phyloP scores from a whole-genome alignment of 345 rosid species.

The Leavenworthia alabamica region DNA sequence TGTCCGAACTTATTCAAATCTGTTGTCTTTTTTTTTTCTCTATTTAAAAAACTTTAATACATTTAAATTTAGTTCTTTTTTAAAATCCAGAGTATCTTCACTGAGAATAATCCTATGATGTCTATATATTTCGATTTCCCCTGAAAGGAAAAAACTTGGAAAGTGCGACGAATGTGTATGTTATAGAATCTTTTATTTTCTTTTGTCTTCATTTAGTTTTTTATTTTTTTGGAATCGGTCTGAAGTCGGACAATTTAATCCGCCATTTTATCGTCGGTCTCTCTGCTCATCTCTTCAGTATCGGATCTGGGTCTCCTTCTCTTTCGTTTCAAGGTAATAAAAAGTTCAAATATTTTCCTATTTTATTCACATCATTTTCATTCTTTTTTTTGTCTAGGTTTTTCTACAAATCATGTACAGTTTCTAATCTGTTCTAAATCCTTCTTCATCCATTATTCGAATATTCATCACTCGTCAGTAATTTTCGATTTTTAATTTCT shows the following conservation, averaged over 20 bases:
- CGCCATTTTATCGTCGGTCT: conserved; percentile 32
- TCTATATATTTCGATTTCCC: conserved; percentile 5
- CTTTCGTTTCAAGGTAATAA: conserved; percentile 33
- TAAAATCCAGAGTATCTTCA: conserved; percentile 11
- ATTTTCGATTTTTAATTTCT: neutral
- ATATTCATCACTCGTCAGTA: neutral
- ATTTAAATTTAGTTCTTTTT: neutral
- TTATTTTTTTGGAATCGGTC: conserved; percentile 10
- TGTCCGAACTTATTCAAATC: conserved; percentile 25
- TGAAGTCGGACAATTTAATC: conserved; percentile 17
- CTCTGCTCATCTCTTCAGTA: conserved; percentile 22
- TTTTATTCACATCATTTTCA: conserved; percentile 3
- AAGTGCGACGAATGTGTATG: conserved; percentile 19
- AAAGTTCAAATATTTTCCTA: neutral
- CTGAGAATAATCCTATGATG: neutral
- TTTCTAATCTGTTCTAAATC: neutral
- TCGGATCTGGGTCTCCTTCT: conserved; percentile 45
- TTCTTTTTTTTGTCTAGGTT: too few relatives aligned
- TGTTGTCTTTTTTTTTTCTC: neutral
- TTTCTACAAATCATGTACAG: neutral
- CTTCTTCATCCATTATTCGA: neutral
- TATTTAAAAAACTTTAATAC: neutral
- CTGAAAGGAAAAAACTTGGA: neutral
- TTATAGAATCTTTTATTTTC: neutral
- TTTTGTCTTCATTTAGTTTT: conserved; percentile 9